Percentiles rank a stretch among this genome's conserved stretches.
These are phyloP conservation scores for Sordariomycetes sp. DNA, from an alignment of 2,329 filamentous ascomycete genomes.

Conservation along the genomic window DNA sequence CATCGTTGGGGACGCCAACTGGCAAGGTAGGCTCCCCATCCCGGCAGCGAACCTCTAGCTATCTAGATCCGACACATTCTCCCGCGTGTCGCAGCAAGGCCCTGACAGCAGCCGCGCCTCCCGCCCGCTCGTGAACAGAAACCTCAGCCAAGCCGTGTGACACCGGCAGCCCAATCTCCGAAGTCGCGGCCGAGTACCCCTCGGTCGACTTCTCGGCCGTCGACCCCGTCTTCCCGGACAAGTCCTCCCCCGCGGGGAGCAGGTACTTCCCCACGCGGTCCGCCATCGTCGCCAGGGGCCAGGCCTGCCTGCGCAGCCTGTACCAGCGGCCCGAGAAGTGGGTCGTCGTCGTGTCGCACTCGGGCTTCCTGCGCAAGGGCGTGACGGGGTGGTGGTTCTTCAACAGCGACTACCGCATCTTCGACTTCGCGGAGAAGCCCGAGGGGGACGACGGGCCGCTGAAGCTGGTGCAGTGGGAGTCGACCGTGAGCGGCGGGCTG, in stretches of 20 bases:
- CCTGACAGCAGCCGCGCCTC: neutral
- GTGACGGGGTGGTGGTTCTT: slow-evolving; percentile 44
- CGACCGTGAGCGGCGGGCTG: slow-evolving; percentile 21
- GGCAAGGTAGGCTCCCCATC: slow-evolving; percentile 42
- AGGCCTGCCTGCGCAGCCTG: slow-evolving; percentile 36
- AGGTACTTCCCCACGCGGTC: slow-evolving; percentile 41
- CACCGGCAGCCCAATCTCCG: slow-evolving; percentile 37
- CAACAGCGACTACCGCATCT: slow-evolving; percentile 56
- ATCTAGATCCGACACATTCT: neutral
- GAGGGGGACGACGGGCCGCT: slow-evolving; percentile 14
- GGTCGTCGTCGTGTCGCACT: slow-evolving; percentile 55
- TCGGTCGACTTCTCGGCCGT: slow-evolving; percentile 43
- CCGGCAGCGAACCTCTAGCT: neutral
- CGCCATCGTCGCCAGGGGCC: slow-evolving; percentile 44
- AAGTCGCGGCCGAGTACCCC: slow-evolving; percentile 38
- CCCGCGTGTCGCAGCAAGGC: neutral
- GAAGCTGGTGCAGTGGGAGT: slow-evolving; percentile 33
- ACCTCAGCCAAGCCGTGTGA: slow-evolving; percentile 50
- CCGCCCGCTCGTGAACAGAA: slow-evolving; percentile 23
- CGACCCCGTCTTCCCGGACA: slow-evolving; percentile 53
- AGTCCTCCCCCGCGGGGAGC: slow-evolving; percentile 33
- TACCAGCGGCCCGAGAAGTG: slow-evolving; percentile 45
- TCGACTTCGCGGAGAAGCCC: slow-evolving; percentile 32
- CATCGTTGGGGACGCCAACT: slow-evolving; percentile 47
- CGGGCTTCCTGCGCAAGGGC: slow-evolving; percentile 48